Evolutionary conservation across 1,139 yeast genomes (phyloP).

Genomic region (Pichia kudriavzevii): DNA sequence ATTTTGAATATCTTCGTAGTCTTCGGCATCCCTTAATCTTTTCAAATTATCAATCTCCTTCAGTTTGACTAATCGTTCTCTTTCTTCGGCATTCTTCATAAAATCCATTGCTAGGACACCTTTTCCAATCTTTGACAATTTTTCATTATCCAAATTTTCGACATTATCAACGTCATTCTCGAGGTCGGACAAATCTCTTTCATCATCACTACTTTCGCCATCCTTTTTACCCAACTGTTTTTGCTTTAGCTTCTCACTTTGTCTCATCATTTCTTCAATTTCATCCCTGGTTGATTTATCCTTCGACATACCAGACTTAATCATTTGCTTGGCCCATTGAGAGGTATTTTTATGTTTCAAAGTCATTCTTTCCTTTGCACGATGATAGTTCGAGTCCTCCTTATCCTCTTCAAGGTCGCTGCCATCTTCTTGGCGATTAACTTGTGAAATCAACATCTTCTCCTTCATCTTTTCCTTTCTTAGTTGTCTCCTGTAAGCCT

Average conservation of each 20-base stretch:
- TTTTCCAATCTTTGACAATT: conserved; percentile 51
- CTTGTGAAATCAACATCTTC: conserved; percentile 44
- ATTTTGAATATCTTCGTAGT: conserved; percentile 29
- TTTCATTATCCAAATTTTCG: conserved; percentile 30
- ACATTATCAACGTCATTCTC: conserved; percentile 38
- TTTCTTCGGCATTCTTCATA: conserved; percentile 80
- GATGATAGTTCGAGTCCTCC: conserved; percentile 59
- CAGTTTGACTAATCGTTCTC: conserved; percentile 48
- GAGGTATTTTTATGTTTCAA: conserved; percentile 82
- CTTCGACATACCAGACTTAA: conserved; percentile 82
- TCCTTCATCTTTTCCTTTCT: conserved; percentile 76
- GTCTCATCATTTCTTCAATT: conserved; percentile 87
- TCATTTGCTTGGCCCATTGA: conserved; percentile 88
- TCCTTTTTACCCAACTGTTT: conserved; percentile 67
- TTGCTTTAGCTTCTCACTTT: conserved; percentile 69
- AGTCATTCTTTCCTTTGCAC: conserved; percentile 91
- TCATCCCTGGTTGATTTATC: conserved; percentile 80
- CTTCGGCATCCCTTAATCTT: conserved; percentile 39
- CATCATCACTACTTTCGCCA: conserved; percentile 42
- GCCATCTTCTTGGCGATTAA: conserved; percentile 36
- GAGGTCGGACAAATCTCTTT: conserved; percentile 43
- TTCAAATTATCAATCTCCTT: conserved; percentile 46
- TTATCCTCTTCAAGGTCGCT: conserved; percentile 39
- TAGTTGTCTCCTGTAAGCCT: conserved; percentile 76
- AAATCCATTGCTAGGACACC: conserved; percentile 93